These are phyloP conservation scores for Suillus tomentosus DNA, from an alignment of 768 basidiomycete genomes.

Conservation along the genomic window DNA sequence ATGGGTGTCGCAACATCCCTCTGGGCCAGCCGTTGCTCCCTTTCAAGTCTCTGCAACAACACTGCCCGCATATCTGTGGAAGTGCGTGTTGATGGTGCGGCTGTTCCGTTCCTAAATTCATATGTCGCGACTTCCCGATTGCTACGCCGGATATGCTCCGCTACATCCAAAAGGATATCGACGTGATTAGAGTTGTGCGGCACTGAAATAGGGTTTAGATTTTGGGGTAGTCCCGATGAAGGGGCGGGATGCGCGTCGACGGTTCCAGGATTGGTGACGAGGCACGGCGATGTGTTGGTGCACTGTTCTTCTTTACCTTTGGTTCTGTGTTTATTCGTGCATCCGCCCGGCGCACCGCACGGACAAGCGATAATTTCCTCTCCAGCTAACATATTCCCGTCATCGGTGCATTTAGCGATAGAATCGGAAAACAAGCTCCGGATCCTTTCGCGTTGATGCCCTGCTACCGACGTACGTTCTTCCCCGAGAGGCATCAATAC, in stretches of 20 bases:
- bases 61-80: constrained; percentile 33
- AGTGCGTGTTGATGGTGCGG: neutral
- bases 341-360: constrained; percentile 24
- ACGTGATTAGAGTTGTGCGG: constrained; percentile 6
- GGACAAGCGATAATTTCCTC: constrained; percentile 33
- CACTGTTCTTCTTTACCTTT: constrained; percentile 4
- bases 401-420: constrained; percentile 6
- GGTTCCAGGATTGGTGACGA: neutral
- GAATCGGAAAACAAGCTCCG: neutral
- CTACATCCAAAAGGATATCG: neutral
- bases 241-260: constrained; percentile 4
- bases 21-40: constrained; percentile 41
- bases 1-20: constrained; percentile 9
- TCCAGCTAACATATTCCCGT: constrained; percentile 14
- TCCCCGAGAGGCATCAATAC: neutral
- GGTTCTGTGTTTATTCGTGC: constrained; percentile 7
- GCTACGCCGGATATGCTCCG: constrained; percentile 5
- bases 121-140: constrained; percentile 9
- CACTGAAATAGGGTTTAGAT: neutral
- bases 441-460: neutral
- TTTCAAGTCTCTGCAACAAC: constrained; percentile 45
- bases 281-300: constrained; percentile 8
- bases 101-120: neutral
- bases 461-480: neutral
- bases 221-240: neutral